Percentiles rank a stretch among this genome's conserved stretches.
These are phyloP conservation scores for Aciculosporium take DNA, from an alignment of 2,329 filamentous ascomycete species.

Conservation along the genomic window DNA sequence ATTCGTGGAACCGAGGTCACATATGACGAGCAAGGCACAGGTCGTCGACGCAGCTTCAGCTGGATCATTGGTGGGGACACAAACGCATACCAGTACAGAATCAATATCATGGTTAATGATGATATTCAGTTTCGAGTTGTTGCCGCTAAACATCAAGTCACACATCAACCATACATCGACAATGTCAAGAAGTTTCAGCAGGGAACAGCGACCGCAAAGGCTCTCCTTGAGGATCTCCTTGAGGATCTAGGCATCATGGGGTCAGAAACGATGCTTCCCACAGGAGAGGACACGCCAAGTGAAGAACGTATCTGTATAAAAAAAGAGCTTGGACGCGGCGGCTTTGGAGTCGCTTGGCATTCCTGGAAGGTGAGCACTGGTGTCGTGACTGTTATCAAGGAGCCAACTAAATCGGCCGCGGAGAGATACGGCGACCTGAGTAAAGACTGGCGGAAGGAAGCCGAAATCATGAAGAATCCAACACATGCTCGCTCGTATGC, in stretches of 20 bases:
- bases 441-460: conserved; percentile 10
- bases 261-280: conserved; percentile 4
- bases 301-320: conserved; percentile 6
- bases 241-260: conserved; percentile 5
- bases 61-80: conserved; percentile 13
- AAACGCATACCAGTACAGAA: conserved; percentile 3
- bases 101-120: conserved; percentile 6
- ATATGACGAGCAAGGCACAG: conserved; percentile 9
- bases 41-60: conserved; percentile 9
- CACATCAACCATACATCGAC: conserved; percentile 9
- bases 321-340: conserved; percentile 7
- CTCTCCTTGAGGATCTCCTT: conserved; percentile 8
- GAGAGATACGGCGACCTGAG: background rate
- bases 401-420: conserved; percentile 5
- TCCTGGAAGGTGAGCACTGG: conserved; percentile 13
- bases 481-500: conserved; percentile 10
- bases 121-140: conserved; percentile 6
- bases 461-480: conserved; percentile 10
- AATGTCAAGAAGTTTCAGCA: conserved; percentile 9
- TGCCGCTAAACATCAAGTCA: conserved; percentile 3
- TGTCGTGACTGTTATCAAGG: conserved; percentile 11
- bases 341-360: conserved; percentile 11
- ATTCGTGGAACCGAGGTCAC: conserved; percentile 12
- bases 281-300: conserved; percentile 7
- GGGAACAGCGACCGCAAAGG: conserved; percentile 7